A percentile compares a stretch with the other conserved stretches of the same genome.
Evolutionary conservation across 257 asterid species (phyloP).

Genomic region (Primulina eburnea): DNA sequence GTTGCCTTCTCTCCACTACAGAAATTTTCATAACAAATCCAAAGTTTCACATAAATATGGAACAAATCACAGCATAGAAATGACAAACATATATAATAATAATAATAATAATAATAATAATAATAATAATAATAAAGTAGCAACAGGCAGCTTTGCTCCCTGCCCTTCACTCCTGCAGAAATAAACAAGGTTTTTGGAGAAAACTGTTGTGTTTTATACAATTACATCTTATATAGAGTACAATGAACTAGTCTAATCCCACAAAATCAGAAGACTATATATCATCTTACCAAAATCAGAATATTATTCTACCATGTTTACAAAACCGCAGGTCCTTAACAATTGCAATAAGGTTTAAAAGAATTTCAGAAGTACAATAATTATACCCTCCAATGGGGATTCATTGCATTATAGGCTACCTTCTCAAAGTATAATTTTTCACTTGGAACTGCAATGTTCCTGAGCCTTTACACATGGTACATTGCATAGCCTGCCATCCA

Average conservation of each 20-base stretch:
- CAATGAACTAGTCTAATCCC: no score
- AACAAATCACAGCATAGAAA: slow-evolving; percentile 1
- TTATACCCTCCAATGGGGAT: slow-evolving; percentile 11
- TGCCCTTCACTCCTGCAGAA: not conserved
- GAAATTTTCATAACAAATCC: slow-evolving; percentile 18
- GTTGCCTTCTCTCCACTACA: slow-evolving; percentile 96
- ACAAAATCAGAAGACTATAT: no score
- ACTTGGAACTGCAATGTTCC: slow-evolving; percentile 92
- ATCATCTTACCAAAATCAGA: no score
- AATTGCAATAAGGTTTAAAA: slow-evolving; percentile 1
- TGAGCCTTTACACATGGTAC: slow-evolving; percentile 93
- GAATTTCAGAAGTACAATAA: slow-evolving; percentile 6
- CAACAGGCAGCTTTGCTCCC: slow-evolving; percentile 2
- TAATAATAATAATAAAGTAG: not conserved
- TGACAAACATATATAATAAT: not conserved
- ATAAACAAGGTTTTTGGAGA: no score
- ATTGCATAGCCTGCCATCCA: slow-evolving; percentile 95
- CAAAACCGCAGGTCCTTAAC: not conserved
- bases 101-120: no score
- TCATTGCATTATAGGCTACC: slow-evolving; percentile 41
- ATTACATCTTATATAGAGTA: no score
- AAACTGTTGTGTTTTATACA: no score
- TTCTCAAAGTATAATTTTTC: slow-evolving; percentile 70
- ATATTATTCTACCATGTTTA: no score
- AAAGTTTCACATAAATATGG: slow-evolving; percentile 13